Evolutionary conservation across 495 filamentous ascomycete species (phyloP).

Genomic region (Aspergillus saccharolyticus): DNA sequence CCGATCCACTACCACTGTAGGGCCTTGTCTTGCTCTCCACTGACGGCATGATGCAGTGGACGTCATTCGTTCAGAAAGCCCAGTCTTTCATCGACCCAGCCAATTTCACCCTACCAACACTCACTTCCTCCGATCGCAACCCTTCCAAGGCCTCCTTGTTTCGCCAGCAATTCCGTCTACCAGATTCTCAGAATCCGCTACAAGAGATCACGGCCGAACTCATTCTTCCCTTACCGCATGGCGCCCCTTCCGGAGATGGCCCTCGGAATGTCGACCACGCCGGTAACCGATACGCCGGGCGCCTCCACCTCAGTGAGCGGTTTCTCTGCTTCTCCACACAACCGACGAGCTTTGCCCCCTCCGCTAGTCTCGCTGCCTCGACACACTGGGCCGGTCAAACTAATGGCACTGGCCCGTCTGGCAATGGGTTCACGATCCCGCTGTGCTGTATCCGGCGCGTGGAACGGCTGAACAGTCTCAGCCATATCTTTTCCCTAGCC

Average conservation of each 20-base stretch:
- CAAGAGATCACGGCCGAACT: constrained; percentile 96
- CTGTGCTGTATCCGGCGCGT: constrained; percentile 86
- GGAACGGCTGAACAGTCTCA: constrained; percentile 85
- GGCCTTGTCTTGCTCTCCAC: background rate
- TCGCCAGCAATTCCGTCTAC: constrained; percentile 92
- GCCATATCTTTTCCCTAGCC: constrained; percentile 83
- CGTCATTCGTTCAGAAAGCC: constrained; percentile 88
- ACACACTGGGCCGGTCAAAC: constrained; percentile 82
- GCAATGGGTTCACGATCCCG: constrained; percentile 95
- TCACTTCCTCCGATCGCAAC: constrained; percentile 64
- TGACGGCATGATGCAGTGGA: constrained; percentile 67
- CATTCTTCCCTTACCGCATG: constrained; percentile 62
- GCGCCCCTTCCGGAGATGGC: constrained; percentile 47
- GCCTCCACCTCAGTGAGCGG: constrained; percentile 86
- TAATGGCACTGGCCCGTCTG: constrained; percentile 84
- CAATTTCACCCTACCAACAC: constrained; percentile 55
- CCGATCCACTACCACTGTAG: background rate
- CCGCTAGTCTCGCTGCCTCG: constrained; percentile 68
- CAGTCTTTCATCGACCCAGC: constrained; percentile 87
- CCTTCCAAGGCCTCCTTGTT: constrained; percentile 91
- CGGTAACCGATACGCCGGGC: constrained; percentile 86
- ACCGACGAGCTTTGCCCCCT: constrained; percentile 76
- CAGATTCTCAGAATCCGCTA: constrained; percentile 81
- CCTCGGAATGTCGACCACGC: constrained; percentile 51
- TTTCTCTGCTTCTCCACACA: constrained; percentile 96